Conservation (phyloP, 2,329 filamentous ascomycete species). For the Hysterium pulicare region DNA sequence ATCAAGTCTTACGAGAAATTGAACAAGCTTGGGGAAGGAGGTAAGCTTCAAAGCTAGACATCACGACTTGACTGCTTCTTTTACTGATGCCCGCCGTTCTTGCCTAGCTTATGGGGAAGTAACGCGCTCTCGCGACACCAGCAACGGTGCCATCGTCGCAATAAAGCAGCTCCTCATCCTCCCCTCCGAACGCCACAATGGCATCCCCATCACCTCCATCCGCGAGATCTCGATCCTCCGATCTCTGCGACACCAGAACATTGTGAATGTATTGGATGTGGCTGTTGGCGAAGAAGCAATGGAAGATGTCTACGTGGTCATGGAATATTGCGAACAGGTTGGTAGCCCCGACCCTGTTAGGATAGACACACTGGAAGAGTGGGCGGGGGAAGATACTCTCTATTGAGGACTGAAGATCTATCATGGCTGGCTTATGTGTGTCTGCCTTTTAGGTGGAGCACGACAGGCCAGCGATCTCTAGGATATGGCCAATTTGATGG, state of each 20-base stretch:
- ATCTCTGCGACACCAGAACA: slow-evolving; percentile 30
- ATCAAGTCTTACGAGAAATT: slow-evolving; percentile 31
- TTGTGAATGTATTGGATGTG: slow-evolving; percentile 34
- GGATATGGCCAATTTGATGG: slow-evolving; percentile 36
- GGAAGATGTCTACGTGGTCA: slow-evolving; percentile 37
- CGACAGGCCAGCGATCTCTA: slow-evolving; percentile 15
- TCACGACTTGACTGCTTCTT: too few species aligned
- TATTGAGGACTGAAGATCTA: slow-evolving; percentile 15
- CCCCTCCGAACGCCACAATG: slow-evolving; percentile 30
- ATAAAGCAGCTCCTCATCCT: slow-evolving; percentile 36
- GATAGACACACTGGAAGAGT: slow-evolving; percentile 4
- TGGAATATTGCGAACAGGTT: slow-evolving; percentile 39
- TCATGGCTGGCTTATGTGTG: slow-evolving; percentile 30
- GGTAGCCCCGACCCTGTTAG: slow-evolving; percentile 1
- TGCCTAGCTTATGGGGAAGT: slow-evolving; percentile 33
- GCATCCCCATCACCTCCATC: slow-evolving; percentile 16
- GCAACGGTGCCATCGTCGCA: slow-evolving; percentile 29
- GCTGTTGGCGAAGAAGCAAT: slow-evolving; percentile 27
- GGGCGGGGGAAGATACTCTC: slow-evolving; percentile 5
- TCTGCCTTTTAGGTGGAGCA: slow-evolving; percentile 17
- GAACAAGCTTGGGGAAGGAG: slow-evolving; percentile 35
- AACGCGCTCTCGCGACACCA: slow-evolving; percentile 28
- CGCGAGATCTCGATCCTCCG: slow-evolving; percentile 38
- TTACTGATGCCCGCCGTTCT: not conserved
- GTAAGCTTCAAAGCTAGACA: slow-evolving; percentile 17